Evolutionary conservation across 495 filamentous ascomycete genomes (phyloP), one percentile per base, ranked within the genome.

Genomic region (Penicillium dipodomyicola): DNA sequence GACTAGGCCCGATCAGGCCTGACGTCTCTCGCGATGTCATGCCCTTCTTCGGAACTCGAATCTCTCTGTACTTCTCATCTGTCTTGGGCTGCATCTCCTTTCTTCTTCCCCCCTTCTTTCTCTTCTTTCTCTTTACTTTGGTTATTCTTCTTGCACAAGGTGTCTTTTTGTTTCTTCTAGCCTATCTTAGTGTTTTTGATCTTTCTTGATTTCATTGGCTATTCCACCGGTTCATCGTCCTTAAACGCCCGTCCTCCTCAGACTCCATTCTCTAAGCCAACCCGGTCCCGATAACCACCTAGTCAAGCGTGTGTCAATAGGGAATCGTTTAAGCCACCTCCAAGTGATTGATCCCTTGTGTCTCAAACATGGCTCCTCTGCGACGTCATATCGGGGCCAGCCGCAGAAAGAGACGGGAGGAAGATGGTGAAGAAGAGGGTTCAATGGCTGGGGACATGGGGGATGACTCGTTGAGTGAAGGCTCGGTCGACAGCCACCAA

Each of bases 391-490:
- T 87, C 67, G 84, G 89, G 74, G 84, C 86, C 56, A 89, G 87
- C 68, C 86, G 90, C 64, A 82, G 90, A 65, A 80, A 85, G 65
- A 75, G 76, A 60, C 79, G 87, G 56, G 90, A 92, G 64, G 90
- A 96, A 61, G 90, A 94, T 61, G 88, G 84, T 57, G 80, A 81
- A 62, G 89, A 91, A 54, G 87, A 86, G 58, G 83, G 83, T 52
- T 82, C 80, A 44, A 77, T 87, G 52, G 79, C 76, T 54, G 82
- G 84, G 48, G 87, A 88, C 32, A 62, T 88, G 22, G 88, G 89
- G 37, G 89, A 96, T 65, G 90, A 93, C 72, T 92, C 89, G 27
- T 67, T 92, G 71, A 93, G 87, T 67, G 91, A 94, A 65, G 87
- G 83, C 33, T 92, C 90, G 27, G 78, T 84, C 58, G 80, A 80